Base-by-base conservation (phyloP, 2,329 filamentous ascomycete genomes). In the Cladosporium sp. region DNA sequence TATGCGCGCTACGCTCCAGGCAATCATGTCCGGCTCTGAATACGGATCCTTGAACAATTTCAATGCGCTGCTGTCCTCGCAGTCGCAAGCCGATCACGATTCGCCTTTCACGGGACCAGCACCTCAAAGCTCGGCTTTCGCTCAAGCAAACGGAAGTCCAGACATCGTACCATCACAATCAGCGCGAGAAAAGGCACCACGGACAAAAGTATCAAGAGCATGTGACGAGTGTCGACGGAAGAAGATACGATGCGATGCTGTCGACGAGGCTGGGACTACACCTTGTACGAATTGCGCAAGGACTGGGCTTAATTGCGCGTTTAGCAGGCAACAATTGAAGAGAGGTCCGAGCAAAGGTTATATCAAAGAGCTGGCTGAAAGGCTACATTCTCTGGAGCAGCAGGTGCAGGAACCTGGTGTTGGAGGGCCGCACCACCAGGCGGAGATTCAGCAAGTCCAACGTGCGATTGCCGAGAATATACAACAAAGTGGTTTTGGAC, bases 221-320 rank as follows among this genome's bases (percentile, higher is more conserved):
- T 95, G 89, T 61, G 89, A 95, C 63, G 88, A 94, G 64, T 95
- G 89, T 64, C 79, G 90, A 38, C 80, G 89, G 49, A 94, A 94
- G 69, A 94, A 81, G 77, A 88, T 94, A 53, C 88, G 89, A 62
- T 95, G 90, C 62, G 89, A 95, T 69, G 86, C 88, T 4, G 79
- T 82, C 53, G 84, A 84, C 7, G 88, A 94, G 64, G 78, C 78
- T 5, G 84, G 82, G 13, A 80, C 86, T 15, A 80, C 83, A 52
- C 83, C 85, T 5, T 95, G 90, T 62, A 86, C 86, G 2, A 92
- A 88, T 62, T 95, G 90, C 66, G 82, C 83, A 49, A 81, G 88
- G 47, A 84, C 87, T 7, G 79, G 80, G n/a, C 79, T 83, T n/a
- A 74, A 76, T 18, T 95, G 90, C 69, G 78, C 90, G 16, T 95